These are phyloP conservation scores for Fusarium metavorans DNA, from an alignment of 2,329 filamentous ascomycete genomes.

Conservation along the genomic window DNA sequence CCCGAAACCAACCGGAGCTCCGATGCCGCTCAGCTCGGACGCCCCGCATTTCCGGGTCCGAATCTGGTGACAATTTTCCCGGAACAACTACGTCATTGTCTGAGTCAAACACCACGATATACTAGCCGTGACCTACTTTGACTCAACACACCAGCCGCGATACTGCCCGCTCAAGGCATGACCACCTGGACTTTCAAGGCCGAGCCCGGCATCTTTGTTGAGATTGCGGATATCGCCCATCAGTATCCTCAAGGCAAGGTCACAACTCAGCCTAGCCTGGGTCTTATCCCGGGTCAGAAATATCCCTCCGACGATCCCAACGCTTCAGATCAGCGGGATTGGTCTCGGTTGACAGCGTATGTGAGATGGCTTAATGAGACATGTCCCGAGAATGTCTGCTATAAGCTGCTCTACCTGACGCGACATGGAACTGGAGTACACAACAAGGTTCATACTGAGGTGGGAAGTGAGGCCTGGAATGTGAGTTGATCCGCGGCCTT, in stretches of 20 bases:
- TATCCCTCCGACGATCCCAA: conserved; percentile 57
- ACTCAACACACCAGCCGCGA: not conserved
- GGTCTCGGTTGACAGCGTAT: conserved; percentile 63
- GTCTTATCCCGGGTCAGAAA: conserved; percentile 60
- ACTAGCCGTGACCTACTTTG: not conserved
- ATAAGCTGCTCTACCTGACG: conserved; percentile 66
- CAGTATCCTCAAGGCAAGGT: conserved; percentile 47
- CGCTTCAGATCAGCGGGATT: conserved; percentile 56
- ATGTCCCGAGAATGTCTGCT: conserved; percentile 57
- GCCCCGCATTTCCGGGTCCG: conserved; percentile 4
- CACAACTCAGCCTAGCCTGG: conserved; percentile 62
- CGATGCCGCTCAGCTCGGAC: not conserved
- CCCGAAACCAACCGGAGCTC: not conserved
- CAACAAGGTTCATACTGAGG: conserved; percentile 64
- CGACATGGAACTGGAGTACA: conserved; percentile 68
- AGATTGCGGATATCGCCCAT: conserved; percentile 50
- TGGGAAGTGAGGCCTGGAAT: conserved; percentile 69
- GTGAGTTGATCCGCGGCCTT: conserved; percentile 38
- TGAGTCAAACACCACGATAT: not conserved
- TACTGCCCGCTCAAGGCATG: conserved; percentile 23
- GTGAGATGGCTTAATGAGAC: conserved; percentile 60
- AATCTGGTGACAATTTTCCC: conserved; percentile 9
- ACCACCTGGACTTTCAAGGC: conserved; percentile 41
- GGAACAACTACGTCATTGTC: conserved; percentile 35
- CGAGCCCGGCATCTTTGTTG: conserved; percentile 55